Percentiles rank a stretch among this genome's conserved stretches.
These are phyloP conservation scores for Kalanchoe fedtschenkoi DNA, from an alignment of 164 flowering plant species.

Conservation along the genomic window DNA sequence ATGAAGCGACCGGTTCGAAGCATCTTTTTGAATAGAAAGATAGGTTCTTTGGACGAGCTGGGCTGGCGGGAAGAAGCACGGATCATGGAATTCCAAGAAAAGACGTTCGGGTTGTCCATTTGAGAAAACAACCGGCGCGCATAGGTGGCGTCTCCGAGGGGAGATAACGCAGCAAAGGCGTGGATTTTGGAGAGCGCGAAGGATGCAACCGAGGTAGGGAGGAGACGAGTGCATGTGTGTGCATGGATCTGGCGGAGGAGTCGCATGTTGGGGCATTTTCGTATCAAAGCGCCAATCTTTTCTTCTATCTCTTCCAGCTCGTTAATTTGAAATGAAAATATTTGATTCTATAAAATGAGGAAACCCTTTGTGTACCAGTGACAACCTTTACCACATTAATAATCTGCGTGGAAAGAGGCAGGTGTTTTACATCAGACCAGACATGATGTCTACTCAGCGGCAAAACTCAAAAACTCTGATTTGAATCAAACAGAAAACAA, in stretches of 20 bases:
- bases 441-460: no score
- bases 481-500: no score
- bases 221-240: slow-evolving; percentile 17
- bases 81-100: slow-evolving; percentile 31
- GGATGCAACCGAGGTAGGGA: slow-evolving; percentile 17
- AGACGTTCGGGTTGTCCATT: slow-evolving; percentile 23
- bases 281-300: slow-evolving; percentile 20
- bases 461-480: no score
- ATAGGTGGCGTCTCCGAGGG: slow-evolving; percentile 21
- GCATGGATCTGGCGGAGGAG: slow-evolving; percentile 36
- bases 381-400: no score
- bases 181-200: slow-evolving; percentile 27
- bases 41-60: slow-evolving; percentile 30
- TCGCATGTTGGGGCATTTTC: slow-evolving; percentile 40
- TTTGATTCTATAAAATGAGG: no score
- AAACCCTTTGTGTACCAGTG: no score
- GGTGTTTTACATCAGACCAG: no score
- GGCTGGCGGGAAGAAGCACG: slow-evolving; percentile 22
- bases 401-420: no score
- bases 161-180: slow-evolving; percentile 26
- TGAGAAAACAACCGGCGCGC: slow-evolving; percentile 24
- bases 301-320: slow-evolving; percentile 25
- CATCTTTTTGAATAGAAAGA: slow-evolving; percentile 26
- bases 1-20: slow-evolving; percentile 16
- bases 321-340: background rate